These are phyloP conservation scores for Mallotus repandus DNA, from an alignment of 441 rosid species.

Conservation along the genomic window DNA sequence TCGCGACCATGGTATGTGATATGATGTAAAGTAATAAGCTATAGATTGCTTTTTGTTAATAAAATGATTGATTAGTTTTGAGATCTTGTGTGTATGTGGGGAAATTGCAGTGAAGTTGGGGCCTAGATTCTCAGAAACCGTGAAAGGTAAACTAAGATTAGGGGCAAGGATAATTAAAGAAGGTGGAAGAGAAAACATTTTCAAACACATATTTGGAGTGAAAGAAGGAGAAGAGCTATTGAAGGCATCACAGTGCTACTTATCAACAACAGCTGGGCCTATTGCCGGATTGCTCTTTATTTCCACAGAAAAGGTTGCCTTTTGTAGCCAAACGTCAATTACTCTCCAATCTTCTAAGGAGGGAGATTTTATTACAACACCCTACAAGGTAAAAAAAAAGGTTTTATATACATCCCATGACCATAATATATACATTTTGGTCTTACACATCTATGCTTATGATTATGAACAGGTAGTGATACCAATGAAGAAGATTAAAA, in stretches of 20 bases:
- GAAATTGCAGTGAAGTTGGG: slow-evolving; percentile 39
- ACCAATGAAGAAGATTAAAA: slow-evolving; percentile 34
- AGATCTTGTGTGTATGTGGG: too few relatives aligned
- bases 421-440: too few relatives aligned
- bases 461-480: slow-evolving; percentile 34
- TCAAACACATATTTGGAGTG: slow-evolving; percentile 37
- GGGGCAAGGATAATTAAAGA: slow-evolving; percentile 41
- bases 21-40: too few relatives aligned
- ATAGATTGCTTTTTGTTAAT: too few relatives aligned
- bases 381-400: slow-evolving; percentile 34
- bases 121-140: slow-evolving; percentile 34
- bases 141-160: slow-evolving; percentile 42
- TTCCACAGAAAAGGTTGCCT: slow-evolving; percentile 37
- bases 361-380: slow-evolving; percentile 21
- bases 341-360: slow-evolving; percentile 25
- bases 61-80: too few relatives aligned
- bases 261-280: slow-evolving; percentile 45
- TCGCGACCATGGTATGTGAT: too few relatives aligned
- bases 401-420: too few relatives aligned
- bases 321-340: slow-evolving; percentile 36
- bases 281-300: slow-evolving; percentile 43
- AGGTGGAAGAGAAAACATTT: slow-evolving; percentile 44
- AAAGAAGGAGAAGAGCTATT: slow-evolving; percentile 36
- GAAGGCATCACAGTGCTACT: slow-evolving; percentile 51
- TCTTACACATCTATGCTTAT: background rate